These are phyloP conservation scores for Thermothielavioides terrestris DNA, from an alignment of 495 filamentous ascomycete species.

Conservation along the genomic window DNA sequence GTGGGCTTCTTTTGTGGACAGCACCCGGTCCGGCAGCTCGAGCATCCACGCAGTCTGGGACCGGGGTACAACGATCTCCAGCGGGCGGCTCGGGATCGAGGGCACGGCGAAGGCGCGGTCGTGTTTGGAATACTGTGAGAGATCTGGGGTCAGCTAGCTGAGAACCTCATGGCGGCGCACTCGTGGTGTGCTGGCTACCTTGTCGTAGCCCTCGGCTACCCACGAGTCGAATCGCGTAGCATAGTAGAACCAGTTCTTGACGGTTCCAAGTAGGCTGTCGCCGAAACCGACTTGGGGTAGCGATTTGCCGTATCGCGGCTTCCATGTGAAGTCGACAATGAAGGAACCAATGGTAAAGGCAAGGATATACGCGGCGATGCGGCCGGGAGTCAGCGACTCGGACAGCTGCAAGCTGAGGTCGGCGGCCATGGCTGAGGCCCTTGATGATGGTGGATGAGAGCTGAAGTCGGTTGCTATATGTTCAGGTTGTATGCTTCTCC, in stretches of 20 bases:
- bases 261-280: conserved; percentile 17
- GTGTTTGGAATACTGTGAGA: conserved; percentile 25
- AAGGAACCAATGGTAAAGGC: conserved; percentile 25
- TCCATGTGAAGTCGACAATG: conserved; percentile 25
- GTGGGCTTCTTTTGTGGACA: conserved; percentile 26
- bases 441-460: background rate
- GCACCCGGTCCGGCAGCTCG: conserved; percentile 27
- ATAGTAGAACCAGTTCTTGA: conserved; percentile 27
- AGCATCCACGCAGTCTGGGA: conserved; percentile 30
- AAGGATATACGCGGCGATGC: conserved; percentile 8
- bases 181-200: conserved; percentile 11
- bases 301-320: conserved; percentile 25
- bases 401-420: conserved; percentile 19
- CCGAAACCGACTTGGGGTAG: conserved; percentile 27
- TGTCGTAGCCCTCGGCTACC: conserved; percentile 29
- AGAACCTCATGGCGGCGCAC: too few species aligned
- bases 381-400: conserved; percentile 24
- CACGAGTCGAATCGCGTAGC: conserved; percentile 22
- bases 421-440: conserved; percentile 8
- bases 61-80: conserved; percentile 29
- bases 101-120: conserved; percentile 26
- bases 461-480: too few species aligned
- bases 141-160: too few species aligned
- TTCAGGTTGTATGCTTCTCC: too few species aligned
- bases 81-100: conserved; percentile 21